Evolutionary conservation across 2,329 filamentous ascomycete species (phyloP), one percentile per base, ranked within the genome.

Genomic region (Nectriaceae sp.): DNA sequence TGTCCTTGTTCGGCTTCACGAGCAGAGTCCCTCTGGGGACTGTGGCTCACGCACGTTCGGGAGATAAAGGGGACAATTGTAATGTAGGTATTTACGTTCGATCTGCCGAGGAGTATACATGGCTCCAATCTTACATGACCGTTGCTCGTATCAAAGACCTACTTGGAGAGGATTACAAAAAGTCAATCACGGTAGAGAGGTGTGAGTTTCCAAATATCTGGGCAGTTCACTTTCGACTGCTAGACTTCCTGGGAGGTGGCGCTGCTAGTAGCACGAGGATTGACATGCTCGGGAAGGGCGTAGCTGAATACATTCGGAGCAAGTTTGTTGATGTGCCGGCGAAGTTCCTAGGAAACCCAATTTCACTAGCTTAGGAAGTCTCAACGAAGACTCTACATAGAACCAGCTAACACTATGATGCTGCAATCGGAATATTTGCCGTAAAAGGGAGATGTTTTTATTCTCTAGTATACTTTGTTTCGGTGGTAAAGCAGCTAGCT

Each of bases 71-170:
- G 0, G 65, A 67, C 0, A 70, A 77, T 53, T 67, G 65, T 26
- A 77, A 77, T 40, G 65, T 75, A 3, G 75, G 74, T 1, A 69
- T 77, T 50, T 81, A 74, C 54, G 72, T 75, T 6, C 36, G 48
- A 15, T 50, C 48, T 2, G 44, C 26, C 2, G 40, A 50, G 19
- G 48, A 50, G 35, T 50, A 50, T 21, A 22, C 2, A 20, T 50
- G 47, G 47, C 15, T 50, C n/a, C 43, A 50, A 16, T 40, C 47
- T n/a, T 50, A 50, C n/a, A 21, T 50, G 5, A 50, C 39, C 2
- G 35, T 50, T 5, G n/a, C 21, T n/a, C 38, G 40, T 5, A 46
- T 50, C 16, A 46, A 36, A 8, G 4, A 10, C 6, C 21, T 50
- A 5, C 47, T 50, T 15, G 47, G 47, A 3, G 43, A 46, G 18